A percentile compares a stretch with the other conserved stretches of the same genome.
Conservation (phyloP, 441 rosid species). For the California macrophylla region DNA sequence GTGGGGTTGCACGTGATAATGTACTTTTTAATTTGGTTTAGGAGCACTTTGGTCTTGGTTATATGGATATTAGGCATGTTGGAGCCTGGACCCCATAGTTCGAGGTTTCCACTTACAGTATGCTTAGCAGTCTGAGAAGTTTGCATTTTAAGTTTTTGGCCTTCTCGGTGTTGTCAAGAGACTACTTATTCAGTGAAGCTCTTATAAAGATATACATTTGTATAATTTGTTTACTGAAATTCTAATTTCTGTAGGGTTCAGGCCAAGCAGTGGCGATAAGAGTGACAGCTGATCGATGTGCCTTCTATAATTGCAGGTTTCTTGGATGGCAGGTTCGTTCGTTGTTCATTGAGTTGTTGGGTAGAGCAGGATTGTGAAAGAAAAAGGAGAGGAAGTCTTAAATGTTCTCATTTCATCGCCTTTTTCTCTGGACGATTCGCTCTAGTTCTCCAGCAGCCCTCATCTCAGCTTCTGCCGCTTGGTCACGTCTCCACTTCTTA, state of each 20-base stretch:
- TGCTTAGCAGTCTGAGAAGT: not conserved
- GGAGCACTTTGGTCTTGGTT: not conserved
- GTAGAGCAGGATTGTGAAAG: no score
- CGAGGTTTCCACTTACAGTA: not conserved
- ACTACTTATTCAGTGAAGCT: not conserved
- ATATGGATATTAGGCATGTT: not conserved
- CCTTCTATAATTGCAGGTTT: constrained; percentile 85
- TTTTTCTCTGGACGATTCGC: no score
- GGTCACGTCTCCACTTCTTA: no score
- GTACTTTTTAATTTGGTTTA: not conserved
- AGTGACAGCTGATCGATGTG: constrained; percentile 90
- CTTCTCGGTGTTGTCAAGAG: not conserved
- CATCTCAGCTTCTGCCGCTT: no score
- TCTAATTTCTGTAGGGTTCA: constrained; percentile 49
- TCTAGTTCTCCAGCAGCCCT: no score
- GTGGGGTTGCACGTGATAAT: no score
- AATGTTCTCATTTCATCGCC: no score
- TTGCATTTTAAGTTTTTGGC: not conserved
- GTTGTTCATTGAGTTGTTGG: not conserved
- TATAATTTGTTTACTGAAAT: not conserved
- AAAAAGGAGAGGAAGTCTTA: no score
- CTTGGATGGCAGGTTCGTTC: constrained; percentile 89
- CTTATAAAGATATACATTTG: not conserved
- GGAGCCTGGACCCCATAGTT: not conserved
- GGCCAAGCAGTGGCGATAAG: constrained; percentile 94